Evolutionary conservation across 129 eudicot genomes (phyloP).

Genomic region (Helianthus tuberosus): DNA sequence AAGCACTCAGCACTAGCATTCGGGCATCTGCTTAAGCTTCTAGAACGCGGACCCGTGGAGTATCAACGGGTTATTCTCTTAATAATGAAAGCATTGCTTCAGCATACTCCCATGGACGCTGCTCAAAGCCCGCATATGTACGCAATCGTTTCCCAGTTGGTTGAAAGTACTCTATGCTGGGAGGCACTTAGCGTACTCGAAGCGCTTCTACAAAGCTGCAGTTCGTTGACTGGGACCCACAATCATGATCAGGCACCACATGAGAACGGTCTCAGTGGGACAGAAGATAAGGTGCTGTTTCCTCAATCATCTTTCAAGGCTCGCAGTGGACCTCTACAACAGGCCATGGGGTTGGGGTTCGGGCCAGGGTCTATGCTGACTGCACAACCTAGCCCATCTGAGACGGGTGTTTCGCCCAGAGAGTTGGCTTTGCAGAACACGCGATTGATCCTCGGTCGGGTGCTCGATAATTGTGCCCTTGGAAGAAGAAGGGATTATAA

Average conservation of each 20-base stretch:
- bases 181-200: slow-evolving; percentile 98
- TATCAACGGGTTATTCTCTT: slow-evolving; percentile 90
- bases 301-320: slow-evolving; percentile 95
- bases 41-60: slow-evolving; percentile 91
- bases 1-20: slow-evolving; percentile 91
- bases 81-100: slow-evolving; percentile 90
- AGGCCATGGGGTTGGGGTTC: slow-evolving; percentile 68
- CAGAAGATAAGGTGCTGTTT: slow-evolving; percentile 74
- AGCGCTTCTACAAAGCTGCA: slow-evolving; percentile 97
- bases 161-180: slow-evolving; percentile 96
- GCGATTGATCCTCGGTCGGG: slow-evolving; percentile 84
- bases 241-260: slow-evolving; percentile 52
- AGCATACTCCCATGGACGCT: slow-evolving; percentile 93
- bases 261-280: slow-evolving; percentile 71
- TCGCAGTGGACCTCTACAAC: slow-evolving; percentile 91
- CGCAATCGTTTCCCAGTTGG: slow-evolving; percentile 93
- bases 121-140: slow-evolving; percentile 99
- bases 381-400: slow-evolving; percentile 47
- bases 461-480: slow-evolving; percentile 85
- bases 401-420: slow-evolving; percentile 69
- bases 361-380: slow-evolving; percentile 49
- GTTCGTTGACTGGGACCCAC: slow-evolving; percentile 77
- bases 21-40: slow-evolving; percentile 82
- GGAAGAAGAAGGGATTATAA: slow-evolving; percentile 94
- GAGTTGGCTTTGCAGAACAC: slow-evolving; percentile 92